Conservation (phyloP, 2,329 filamentous ascomycete species). For the Mycosphaerella arachidis region DNA sequence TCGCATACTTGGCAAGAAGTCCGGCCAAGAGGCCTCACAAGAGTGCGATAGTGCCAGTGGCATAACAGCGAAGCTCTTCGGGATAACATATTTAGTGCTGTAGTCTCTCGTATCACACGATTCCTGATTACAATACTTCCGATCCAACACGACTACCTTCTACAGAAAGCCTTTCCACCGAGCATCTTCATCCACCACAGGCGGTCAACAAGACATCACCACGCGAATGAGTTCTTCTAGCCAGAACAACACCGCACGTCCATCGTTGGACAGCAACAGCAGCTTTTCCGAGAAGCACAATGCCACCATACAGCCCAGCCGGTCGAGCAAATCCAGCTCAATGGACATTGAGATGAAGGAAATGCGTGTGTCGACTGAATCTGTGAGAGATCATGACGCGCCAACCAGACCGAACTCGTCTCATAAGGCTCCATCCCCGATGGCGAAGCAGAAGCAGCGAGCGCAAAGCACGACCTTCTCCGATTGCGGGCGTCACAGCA, state of each 20-base stretch:
- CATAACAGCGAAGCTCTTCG: neutral
- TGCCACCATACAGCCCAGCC: constrained; percentile 13
- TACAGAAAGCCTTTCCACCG: neutral
- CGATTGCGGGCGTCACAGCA: constrained; percentile 46
- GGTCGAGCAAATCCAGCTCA: constrained; percentile 11
- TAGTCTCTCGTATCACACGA: neutral
- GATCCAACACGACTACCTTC: neutral
- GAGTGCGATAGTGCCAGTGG: neutral
- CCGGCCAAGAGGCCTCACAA: neutral
- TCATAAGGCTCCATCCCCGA: constrained; percentile 5
- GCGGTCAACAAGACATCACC: neutral
- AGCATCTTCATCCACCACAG: neutral
- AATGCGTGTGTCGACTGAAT: constrained; percentile 7
- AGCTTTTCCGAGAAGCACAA: constrained; percentile 5
- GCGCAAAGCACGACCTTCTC: constrained; percentile 16
- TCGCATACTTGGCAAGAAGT: neutral
- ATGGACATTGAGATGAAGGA: constrained; percentile 14
- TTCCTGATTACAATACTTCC: neutral
- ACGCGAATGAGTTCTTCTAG: neutral
- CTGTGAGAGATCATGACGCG: neutral
- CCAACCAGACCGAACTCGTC: neutral
- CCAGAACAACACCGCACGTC: neutral
- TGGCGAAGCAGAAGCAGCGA: constrained; percentile 9
- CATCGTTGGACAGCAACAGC: neutral
- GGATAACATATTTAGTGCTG: neutral